phyloP scores from a whole-genome alignment of 176 grass and related monocot genomes.

The Zoysia japonica region DNA sequence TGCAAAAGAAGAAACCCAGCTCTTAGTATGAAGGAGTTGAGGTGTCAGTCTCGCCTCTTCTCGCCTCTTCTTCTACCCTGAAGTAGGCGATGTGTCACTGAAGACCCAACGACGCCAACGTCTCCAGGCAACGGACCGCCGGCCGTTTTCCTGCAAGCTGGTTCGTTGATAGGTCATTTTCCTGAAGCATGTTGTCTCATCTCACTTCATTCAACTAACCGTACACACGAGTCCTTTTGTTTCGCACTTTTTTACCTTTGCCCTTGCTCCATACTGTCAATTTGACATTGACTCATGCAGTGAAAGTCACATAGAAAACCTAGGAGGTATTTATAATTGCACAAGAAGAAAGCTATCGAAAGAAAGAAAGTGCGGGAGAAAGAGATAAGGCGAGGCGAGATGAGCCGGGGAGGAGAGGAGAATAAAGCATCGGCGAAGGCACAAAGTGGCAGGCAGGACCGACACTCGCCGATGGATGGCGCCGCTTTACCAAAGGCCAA shows the following conservation, averaged over 20 bases:
- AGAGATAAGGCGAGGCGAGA: neutral
- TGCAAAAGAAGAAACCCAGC: neutral
- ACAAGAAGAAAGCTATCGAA: neutral
- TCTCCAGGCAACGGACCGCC: conserved; percentile 9
- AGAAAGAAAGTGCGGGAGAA: neutral
- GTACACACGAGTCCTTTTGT: neutral
- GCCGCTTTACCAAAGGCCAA: conserved; percentile 25
- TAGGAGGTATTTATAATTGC: neutral
- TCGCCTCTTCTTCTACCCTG: conserved; percentile 11
- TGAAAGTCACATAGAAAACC: neutral
- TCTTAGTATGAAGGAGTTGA: conserved; percentile 32
- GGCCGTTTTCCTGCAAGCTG: neutral
- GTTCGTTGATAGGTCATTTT: conserved; percentile 48
- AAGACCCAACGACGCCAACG: conserved; percentile 14
- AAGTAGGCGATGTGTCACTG: conserved; percentile 47
- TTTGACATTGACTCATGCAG: neutral
- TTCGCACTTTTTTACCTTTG: neutral
- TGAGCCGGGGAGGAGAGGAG: too few species aligned
- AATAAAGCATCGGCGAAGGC: conserved; percentile 9
- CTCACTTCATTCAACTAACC: neutral
- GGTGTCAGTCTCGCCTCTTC: conserved; percentile 17
- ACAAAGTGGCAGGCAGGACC: conserved; percentile 27
- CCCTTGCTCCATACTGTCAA: neutral
- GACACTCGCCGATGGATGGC: conserved; percentile 35
- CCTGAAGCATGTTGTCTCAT: neutral